A percentile compares a stretch with the other conserved stretches of the same genome.
These are phyloP conservation scores for Carallia brachiata DNA, from an alignment of 345 rosid species.

Conservation along the genomic window DNA sequence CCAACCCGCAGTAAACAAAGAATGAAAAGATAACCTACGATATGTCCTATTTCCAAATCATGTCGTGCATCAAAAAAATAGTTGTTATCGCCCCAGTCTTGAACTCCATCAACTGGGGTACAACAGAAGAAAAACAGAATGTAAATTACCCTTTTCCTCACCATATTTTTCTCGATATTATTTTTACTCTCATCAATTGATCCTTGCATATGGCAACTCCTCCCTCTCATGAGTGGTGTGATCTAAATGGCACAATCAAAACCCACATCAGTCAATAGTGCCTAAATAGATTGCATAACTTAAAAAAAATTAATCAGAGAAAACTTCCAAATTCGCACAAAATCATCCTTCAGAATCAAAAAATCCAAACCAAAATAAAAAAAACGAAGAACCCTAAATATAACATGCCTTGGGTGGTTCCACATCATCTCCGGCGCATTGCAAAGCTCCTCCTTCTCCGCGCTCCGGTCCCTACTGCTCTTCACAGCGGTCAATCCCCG, in stretches of 20 bases:
- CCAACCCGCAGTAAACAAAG: neutral
- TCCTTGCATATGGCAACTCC: conserved; percentile 33
- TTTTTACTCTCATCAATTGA: conserved; percentile 35
- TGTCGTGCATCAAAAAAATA: too few relatives aligned
- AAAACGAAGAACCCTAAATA: conserved; percentile 27
- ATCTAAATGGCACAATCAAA: conserved; percentile 39
- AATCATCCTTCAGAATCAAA: neutral
- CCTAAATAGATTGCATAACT: neutral
- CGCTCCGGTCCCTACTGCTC: conserved; percentile 28
- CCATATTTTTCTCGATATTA: conserved; percentile 39
- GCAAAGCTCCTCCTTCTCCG: conserved; percentile 26
- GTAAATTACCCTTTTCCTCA: conserved; percentile 49
- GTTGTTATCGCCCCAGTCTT: neutral
- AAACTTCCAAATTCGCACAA: neutral
- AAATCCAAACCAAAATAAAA: neutral
- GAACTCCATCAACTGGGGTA: neutral
- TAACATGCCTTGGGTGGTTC: conserved; percentile 52
- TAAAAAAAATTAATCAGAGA: too few relatives aligned
- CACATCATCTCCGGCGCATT: conserved; percentile 36
- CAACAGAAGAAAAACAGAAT: conserved; percentile 7
- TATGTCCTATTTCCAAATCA: too few relatives aligned
- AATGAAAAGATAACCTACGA: neutral
- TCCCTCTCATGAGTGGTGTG: conserved; percentile 37
- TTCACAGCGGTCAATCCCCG: conserved; percentile 29
- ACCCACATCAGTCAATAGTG: conserved; percentile 16